Conservation (phyloP, 352 stramenopile species). For the Globisporangium middletonii region DNA sequence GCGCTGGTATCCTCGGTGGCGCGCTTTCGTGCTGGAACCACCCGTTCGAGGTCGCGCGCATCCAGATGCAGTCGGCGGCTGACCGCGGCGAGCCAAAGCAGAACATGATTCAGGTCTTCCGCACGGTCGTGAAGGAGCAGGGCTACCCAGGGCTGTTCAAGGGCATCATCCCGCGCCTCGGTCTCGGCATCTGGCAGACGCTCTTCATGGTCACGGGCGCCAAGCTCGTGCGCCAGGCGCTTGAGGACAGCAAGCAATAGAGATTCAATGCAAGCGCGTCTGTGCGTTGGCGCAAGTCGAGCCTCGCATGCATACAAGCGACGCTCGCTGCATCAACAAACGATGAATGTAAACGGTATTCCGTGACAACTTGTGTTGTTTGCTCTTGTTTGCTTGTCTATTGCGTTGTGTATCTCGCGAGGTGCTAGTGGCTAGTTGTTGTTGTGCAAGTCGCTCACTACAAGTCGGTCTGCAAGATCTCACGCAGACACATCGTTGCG, state of each 20-base stretch:
- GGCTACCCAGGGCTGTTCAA: conserved; percentile 85
- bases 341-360: too few relatives aligned
- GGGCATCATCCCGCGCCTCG: conserved; percentile 84
- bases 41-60: conserved; percentile 89
- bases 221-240: conserved; percentile 85
- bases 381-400: neutral
- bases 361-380: too few relatives aligned
- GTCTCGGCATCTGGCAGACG: conserved; percentile 88
- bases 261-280: neutral
- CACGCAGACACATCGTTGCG: conserved; percentile 75
- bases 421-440: too few relatives aligned
- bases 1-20: conserved; percentile 81
- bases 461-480: conserved; percentile 50
- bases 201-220: conserved; percentile 91
- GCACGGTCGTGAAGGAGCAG: conserved; percentile 80
- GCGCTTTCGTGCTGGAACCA: conserved; percentile 90
- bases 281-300: neutral
- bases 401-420: neutral
- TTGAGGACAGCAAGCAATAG: conserved; percentile 51
- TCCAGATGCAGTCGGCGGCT: conserved; percentile 89
- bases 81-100: conserved; percentile 86
- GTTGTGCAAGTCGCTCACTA: neutral
- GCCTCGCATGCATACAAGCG: neutral
- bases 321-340: too few relatives aligned
- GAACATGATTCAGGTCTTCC: conserved; percentile 89